phyloP scores from a whole-genome alignment of 2,329 filamentous ascomycete species.

The Fusarium sulawesiense region DNA sequence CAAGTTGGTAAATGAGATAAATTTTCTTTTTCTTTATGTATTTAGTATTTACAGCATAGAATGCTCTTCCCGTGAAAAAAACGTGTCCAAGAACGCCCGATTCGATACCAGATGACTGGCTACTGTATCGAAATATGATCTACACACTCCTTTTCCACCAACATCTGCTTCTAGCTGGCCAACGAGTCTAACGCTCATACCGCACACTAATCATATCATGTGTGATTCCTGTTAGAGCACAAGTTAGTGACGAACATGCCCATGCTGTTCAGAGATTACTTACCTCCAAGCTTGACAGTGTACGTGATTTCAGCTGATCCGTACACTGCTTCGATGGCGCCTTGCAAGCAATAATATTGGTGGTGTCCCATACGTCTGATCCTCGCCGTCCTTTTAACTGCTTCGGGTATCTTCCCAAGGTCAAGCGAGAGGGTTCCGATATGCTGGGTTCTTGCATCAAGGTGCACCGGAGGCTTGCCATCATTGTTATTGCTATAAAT shows the following conservation, averaged over 20 bases:
- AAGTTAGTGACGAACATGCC: constrained; percentile 18
- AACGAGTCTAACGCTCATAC: constrained; percentile 45
- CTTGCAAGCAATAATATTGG: constrained; percentile 53
- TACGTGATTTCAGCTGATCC: constrained; percentile 55
- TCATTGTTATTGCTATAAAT: constrained; percentile 53
- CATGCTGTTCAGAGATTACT: not conserved
- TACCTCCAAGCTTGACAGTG: constrained; percentile 53
- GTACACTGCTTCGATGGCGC: constrained; percentile 53
- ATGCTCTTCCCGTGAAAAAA: not conserved
- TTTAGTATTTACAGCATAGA: not conserved
- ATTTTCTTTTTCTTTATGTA: not conserved
- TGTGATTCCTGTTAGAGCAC: constrained; percentile 48
- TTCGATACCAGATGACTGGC: not conserved
- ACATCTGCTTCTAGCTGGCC: not conserved
- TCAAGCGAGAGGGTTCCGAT: constrained; percentile 53
- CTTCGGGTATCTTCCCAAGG: constrained; percentile 49
- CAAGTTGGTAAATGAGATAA: not conserved
- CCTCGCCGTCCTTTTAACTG: constrained; percentile 48
- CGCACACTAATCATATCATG: constrained; percentile 53
- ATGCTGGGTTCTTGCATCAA: constrained; percentile 45
- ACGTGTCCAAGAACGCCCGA: not conserved
- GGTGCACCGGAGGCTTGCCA: constrained; percentile 48
- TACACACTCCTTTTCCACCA: constrained; percentile 3
- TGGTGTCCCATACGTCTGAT: constrained; percentile 52
- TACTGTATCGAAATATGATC: not conserved